Conservation (phyloP, 495 filamentous ascomycete genomes). For the Chaetomium fimeti region DNA sequence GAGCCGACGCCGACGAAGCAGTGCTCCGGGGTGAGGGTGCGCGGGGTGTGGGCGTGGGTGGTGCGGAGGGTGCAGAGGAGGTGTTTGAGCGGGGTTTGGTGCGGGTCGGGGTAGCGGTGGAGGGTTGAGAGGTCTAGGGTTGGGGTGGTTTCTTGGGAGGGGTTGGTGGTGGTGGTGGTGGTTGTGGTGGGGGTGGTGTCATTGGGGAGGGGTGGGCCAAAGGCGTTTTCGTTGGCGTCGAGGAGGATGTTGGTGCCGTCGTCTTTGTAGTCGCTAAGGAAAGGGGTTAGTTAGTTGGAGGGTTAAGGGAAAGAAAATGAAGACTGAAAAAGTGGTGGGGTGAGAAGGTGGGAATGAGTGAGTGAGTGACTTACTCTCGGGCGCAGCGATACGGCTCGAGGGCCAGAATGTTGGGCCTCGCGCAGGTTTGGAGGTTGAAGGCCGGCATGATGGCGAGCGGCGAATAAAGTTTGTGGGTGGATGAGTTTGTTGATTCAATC, state of each 20-base stretch:
- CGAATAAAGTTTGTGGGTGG: background rate
- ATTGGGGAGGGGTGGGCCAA: constrained; percentile 66
- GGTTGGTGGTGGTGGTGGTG: constrained; percentile 24
- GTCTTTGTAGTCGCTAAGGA: constrained; percentile 91
- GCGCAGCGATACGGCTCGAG: constrained; percentile 83
- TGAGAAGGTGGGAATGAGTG: constrained; percentile 17
- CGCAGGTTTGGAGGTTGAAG: constrained; percentile 78
- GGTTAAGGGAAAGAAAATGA: constrained; percentile 34
- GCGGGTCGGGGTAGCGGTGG: constrained; percentile 94
- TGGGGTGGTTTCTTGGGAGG: constrained; percentile 23
- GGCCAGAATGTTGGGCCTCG: constrained; percentile 76
- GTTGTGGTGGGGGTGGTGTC: constrained; percentile 20
- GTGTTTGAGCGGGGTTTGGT: constrained; percentile 83
- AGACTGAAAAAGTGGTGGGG: constrained; percentile 24
- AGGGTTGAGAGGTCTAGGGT: constrained; percentile 71
- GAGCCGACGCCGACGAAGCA: constrained; percentile 93
- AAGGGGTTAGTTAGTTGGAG: constrained; percentile 6
- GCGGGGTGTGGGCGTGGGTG: constrained; percentile 72
- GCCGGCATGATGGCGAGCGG: constrained; percentile 40
- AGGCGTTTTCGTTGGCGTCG: constrained; percentile 97
- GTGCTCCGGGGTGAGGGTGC: constrained; percentile 73
- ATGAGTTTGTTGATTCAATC: background rate
- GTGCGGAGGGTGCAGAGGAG: constrained; percentile 85
- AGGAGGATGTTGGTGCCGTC: constrained; percentile 95
- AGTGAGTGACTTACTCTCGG: constrained; percentile 61